phyloP scores from a whole-genome alignment of 352 stramenopile genomes.

The Nothophytophthora sp. region DNA sequence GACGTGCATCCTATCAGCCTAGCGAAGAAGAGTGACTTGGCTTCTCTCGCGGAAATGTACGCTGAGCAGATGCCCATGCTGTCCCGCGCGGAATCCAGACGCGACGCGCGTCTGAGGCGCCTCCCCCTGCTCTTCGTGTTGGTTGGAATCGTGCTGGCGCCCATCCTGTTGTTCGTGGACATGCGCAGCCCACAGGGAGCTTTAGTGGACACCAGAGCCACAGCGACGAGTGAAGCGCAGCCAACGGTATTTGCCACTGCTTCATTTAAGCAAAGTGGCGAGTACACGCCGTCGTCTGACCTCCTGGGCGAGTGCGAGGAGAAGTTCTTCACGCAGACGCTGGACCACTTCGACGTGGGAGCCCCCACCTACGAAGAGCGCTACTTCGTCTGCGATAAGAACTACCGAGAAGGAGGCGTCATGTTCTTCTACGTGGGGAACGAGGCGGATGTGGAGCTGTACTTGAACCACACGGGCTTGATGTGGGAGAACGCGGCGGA shows the following conservation, averaged over 20 bases:
- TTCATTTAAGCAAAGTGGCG: slow-evolving; percentile 15
- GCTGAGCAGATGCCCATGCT: slow-evolving; percentile 24
- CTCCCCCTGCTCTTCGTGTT: slow-evolving; percentile 16
- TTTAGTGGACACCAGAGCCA: no score
- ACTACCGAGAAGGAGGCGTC: slow-evolving; percentile 56
- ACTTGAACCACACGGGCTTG: slow-evolving; percentile 95
- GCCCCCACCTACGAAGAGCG: slow-evolving; percentile 77
- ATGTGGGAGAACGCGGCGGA: slow-evolving; percentile 96
- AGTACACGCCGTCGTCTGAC: no score
- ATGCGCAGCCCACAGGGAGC: no score
- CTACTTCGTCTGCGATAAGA: slow-evolving; percentile 89
- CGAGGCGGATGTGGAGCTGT: slow-evolving; percentile 94
- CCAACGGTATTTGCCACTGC: slow-evolving; percentile 35
- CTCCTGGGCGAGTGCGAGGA: slow-evolving; percentile 66
- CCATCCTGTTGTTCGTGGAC: slow-evolving; percentile 23
- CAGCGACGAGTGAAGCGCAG: slow-evolving; percentile 3
- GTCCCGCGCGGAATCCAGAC: background rate
- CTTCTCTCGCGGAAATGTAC: slow-evolving; percentile 4
- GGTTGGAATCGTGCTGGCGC: slow-evolving; percentile 14
- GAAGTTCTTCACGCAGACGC: slow-evolving; percentile 69
- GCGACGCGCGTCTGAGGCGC: background rate
- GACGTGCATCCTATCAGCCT: background rate
- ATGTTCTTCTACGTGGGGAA: slow-evolving; percentile 97
- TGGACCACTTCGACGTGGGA: slow-evolving; percentile 73
- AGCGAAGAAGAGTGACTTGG: background rate